Evolutionary conservation across 1,139 yeast genomes (phyloP).

Genomic region (Magnusiomyces paraingens): DNA sequence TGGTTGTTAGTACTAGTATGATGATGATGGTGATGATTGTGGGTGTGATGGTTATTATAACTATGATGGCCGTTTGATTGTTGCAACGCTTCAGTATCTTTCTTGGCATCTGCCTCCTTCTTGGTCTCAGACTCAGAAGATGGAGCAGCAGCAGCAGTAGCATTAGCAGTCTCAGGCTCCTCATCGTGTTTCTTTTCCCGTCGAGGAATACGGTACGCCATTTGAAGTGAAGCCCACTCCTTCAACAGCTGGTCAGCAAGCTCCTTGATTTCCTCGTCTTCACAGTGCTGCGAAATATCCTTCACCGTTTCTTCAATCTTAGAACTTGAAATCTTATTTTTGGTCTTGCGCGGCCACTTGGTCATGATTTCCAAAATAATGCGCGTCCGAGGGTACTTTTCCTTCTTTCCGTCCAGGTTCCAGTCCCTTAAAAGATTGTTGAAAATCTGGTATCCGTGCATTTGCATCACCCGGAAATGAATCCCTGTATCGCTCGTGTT

Average conservation of each 20-base stretch:
- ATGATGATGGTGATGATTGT: too few relatives aligned
- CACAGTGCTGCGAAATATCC: conserved; percentile 35
- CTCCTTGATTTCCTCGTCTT: conserved; percentile 27
- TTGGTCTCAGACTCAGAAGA: not conserved
- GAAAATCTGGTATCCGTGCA: conserved; percentile 85
- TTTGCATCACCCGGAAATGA: conserved; percentile 55
- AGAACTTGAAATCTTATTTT: conserved; percentile 74
- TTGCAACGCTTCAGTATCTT: not conserved
- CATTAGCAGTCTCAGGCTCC: not conserved
- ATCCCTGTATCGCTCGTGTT: conserved; percentile 50
- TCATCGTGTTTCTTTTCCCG: conserved; percentile 21
- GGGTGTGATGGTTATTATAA: conserved; percentile 1
- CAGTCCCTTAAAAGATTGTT: conserved; percentile 49
- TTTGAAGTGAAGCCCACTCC: conserved; percentile 69
- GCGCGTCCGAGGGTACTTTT: not conserved
- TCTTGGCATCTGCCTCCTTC: not conserved
- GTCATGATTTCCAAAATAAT: conserved; percentile 49
- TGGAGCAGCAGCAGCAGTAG: too few relatives aligned
- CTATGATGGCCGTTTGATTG: conserved; percentile 7
- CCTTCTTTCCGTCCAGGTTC: conserved; percentile 22
- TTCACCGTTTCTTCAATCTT: conserved; percentile 63
- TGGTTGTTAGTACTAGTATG: conserved; percentile 1
- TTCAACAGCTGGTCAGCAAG: conserved; percentile 45
- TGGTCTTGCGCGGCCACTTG: conserved; percentile 75
- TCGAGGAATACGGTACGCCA: conserved; percentile 81